Conservation (phyloP, 148 eudicot genomes). For the Nyssa sinensis region DNA sequence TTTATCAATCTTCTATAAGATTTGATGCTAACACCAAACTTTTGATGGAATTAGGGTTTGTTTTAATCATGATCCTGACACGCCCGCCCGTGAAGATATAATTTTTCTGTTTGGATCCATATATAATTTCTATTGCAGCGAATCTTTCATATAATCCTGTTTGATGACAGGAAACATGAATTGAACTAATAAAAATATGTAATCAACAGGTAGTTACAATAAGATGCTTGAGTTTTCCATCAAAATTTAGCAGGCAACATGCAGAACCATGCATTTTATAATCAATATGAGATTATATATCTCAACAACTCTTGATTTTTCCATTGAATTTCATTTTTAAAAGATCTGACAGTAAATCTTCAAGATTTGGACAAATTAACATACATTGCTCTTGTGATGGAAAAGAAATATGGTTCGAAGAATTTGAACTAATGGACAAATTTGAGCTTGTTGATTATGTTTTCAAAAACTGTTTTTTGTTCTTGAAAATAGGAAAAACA, state of each 20-base stretch:
- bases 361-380: slow-evolving; percentile 10
- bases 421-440: slow-evolving; percentile 13
- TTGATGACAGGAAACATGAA: slow-evolving; percentile 24
- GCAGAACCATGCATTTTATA: not conserved
- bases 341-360: slow-evolving; percentile 10
- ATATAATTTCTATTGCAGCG: not conserved
- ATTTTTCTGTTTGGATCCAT: not conserved
- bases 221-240: not conserved
- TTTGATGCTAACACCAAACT: not conserved
- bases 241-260: not conserved
- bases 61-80: no score
- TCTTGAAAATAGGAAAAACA: no score
- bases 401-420: not conserved
- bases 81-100: no score
- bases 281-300: not conserved
- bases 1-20: not conserved
- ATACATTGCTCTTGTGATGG: not conserved
- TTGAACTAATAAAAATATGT: not conserved
- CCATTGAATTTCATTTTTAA: not conserved
- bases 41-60: slow-evolving; percentile 7
- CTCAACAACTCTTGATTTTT: slow-evolving; percentile 11
- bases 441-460: not conserved
- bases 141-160: slow-evolving; percentile 7
- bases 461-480: no score
- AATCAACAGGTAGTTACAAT: not conserved